Evolutionary conservation across 2,329 filamentous ascomycete genomes (phyloP), one percentile per base, ranked within the genome.

Genomic region (Alternaria brassicicola): DNA sequence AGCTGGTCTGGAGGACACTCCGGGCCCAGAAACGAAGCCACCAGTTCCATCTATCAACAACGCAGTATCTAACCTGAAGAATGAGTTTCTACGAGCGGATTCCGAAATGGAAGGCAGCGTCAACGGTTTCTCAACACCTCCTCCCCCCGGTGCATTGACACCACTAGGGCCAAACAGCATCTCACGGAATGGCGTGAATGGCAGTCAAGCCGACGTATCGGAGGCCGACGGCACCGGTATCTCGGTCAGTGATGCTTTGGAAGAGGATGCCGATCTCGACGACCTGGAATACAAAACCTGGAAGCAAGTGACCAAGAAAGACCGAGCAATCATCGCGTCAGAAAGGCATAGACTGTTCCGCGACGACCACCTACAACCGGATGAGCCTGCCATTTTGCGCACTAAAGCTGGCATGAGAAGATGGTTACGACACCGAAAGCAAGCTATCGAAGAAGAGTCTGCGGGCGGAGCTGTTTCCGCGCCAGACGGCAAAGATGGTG

Each of bases 301-400:
- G 95, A 99, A 98, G 80, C 94, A 98, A 78, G 92, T 97, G 38
- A 99, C 95, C 2, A 98, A 98, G 79, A 97, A 95, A 75, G 93
- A 97, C 71, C 89, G 95, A 62, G 95, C 95, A 4, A 81, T 90
- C 23, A 87, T 94, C 52, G 90, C 95, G 58, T 92, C 93, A 63
- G 92, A 97, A 74, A 87, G 95, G 30, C 89, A 93, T 76, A 86
- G 90, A 36, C 85, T 99, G 13, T 97, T 99, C 79, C 90, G 89
- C 61, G 90, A 89, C 49, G 89, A 93, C 69, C 91, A 88, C 70
- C 82, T 99, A 48, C 96, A 97, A 72, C 78, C 85, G 0, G 95
- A 99, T 28, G 92, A 96, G 62, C 92, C 93, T 17, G 95, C 95
- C 13, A 81, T 98, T 50, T 80, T 98, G 42, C 86, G 95, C 62